A percentile compares a stretch with the other conserved stretches of the same genome.
Conservation (phyloP, 2,329 filamentous ascomycete genomes). For the Niveomyces coronatus region DNA sequence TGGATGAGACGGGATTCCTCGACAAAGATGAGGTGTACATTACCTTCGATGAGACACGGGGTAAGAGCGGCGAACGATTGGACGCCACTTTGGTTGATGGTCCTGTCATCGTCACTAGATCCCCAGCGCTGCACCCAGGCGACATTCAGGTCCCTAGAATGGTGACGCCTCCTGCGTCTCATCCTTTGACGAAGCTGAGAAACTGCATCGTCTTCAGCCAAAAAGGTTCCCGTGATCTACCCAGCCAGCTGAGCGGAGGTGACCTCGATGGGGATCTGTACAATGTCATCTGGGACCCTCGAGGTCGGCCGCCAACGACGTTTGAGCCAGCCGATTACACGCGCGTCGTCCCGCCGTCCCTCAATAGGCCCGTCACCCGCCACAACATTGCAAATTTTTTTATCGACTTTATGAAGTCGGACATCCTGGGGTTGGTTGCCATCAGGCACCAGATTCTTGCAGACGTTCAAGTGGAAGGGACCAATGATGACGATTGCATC, state of each 20-base stretch:
- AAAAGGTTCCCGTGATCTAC: slow-evolving; percentile 59
- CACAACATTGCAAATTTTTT: slow-evolving; percentile 74
- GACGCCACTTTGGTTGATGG: slow-evolving; percentile 24
- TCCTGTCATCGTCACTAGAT: slow-evolving; percentile 57
- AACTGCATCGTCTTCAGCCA: slow-evolving; percentile 77
- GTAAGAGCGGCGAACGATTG: slow-evolving; percentile 16
- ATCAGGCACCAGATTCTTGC: slow-evolving; percentile 53
- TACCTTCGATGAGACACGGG: slow-evolving; percentile 34
- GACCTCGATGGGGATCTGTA: slow-evolving; percentile 80
- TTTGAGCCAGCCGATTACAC: slow-evolving; percentile 60
- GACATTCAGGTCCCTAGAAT: slow-evolving; percentile 61
- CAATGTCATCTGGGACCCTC: slow-evolving; percentile 63
- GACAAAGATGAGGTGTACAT: slow-evolving; percentile 59
- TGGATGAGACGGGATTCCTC: slow-evolving; percentile 69
- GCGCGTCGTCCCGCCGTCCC: slow-evolving; percentile 40
- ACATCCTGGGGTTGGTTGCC: slow-evolving; percentile 58
- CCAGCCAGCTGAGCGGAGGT: slow-evolving; percentile 68
- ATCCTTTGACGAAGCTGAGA: slow-evolving; percentile 48
- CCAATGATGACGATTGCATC: slow-evolving; percentile 39
- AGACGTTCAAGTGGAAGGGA: slow-evolving; percentile 44
- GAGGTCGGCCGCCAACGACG: slow-evolving; percentile 30
- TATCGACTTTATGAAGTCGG: slow-evolving; percentile 62
- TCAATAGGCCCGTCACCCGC: slow-evolving; percentile 47
- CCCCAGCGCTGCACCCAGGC: slow-evolving; percentile 71
- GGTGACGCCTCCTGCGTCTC: slow-evolving; percentile 46